These are phyloP conservation scores for Diplosphaera chodatii DNA, from an alignment of 139 green algal genomes.

Conservation along the genomic window DNA sequence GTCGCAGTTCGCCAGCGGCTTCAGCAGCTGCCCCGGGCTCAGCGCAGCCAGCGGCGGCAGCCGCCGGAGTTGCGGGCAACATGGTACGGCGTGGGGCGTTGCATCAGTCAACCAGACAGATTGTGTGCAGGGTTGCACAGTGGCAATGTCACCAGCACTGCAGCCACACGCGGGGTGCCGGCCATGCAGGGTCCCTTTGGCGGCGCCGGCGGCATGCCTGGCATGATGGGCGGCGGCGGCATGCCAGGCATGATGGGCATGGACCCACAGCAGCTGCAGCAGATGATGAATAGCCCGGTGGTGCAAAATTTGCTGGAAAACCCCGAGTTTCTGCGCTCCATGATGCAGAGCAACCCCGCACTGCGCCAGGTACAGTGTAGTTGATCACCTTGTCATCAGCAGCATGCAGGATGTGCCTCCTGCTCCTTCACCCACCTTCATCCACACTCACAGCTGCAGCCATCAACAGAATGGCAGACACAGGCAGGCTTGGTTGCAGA, in stretches of 20 bases:
- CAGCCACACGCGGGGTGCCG: not conserved
- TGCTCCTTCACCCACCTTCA: too few species aligned
- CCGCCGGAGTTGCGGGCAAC: not conserved
- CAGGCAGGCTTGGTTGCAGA: conserved; percentile 24
- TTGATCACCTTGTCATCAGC: not conserved
- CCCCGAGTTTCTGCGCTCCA: conserved; percentile 72
- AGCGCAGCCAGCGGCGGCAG: not conserved
- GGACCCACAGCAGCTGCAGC: conserved; percentile 40
- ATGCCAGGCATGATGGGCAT: conserved; percentile 2
- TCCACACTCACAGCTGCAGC: too few species aligned
- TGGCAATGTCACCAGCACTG: too few species aligned
- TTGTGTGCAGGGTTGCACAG: too few species aligned
- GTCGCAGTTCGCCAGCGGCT: too few species aligned
- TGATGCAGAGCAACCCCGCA: conserved; percentile 72
- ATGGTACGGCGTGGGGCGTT: not conserved
- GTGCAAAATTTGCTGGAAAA: conserved; percentile 75
- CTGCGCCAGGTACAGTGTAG: conserved; percentile 47
- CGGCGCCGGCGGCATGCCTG: not conserved
- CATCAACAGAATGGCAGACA: not conserved
- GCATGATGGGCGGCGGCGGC: conserved; percentile 10
- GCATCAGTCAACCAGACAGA: too few species aligned
- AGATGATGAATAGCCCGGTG: conserved; percentile 66
- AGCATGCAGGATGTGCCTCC: too few species aligned
- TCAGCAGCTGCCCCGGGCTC: too few species aligned
- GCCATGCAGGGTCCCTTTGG: conserved; percentile 38